These are phyloP conservation scores for Talaromyces sp. DNA, from an alignment of 2,329 filamentous ascomycete species.

Conservation along the genomic window DNA sequence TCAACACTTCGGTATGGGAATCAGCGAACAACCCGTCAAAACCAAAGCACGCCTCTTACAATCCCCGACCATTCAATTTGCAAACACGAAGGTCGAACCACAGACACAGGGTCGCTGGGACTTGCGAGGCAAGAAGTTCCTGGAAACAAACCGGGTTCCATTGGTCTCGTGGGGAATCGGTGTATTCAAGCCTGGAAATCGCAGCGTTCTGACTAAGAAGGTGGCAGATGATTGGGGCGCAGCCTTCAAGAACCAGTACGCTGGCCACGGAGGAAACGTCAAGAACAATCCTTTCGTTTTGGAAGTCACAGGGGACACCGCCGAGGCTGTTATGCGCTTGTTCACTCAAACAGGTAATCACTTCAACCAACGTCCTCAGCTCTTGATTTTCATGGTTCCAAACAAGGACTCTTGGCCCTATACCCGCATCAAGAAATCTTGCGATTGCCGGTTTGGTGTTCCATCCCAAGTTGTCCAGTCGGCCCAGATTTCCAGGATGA, in stretches of 20 bases:
- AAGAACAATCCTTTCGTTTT: constrained; percentile 42
- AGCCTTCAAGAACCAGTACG: constrained; percentile 58
- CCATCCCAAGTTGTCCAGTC: constrained; percentile 77
- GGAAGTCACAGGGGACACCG: constrained; percentile 39
- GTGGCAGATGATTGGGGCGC: constrained; percentile 51
- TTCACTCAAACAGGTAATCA: constrained; percentile 53
- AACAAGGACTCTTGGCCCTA: constrained; percentile 70
- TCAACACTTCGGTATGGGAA: constrained; percentile 65
- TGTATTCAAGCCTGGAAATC: constrained; percentile 51
- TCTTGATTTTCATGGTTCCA: constrained; percentile 73
- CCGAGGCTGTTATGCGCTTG: constrained; percentile 51
- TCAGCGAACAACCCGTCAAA: constrained; percentile 59
- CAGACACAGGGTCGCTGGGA: constrained; percentile 76
- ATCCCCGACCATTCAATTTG: constrained; percentile 68
- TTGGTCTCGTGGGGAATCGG: constrained; percentile 73
- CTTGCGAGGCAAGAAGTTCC: constrained; percentile 74
- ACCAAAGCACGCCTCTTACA: constrained; percentile 67
- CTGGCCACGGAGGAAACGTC: constrained; percentile 57
- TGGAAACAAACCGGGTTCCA: constrained; percentile 55
- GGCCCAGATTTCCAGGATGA: constrained; percentile 62
- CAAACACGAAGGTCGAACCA: constrained; percentile 52
- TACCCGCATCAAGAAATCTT: constrained; percentile 80
- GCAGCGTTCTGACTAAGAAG: constrained; percentile 40
- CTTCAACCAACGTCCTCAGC: constrained; percentile 58
- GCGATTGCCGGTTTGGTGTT: constrained; percentile 79